A percentile compares a stretch with the other conserved stretches of the same genome.
Conservation (phyloP, 305 asterid genomes). For the Stenogyne calaminthoides region DNA sequence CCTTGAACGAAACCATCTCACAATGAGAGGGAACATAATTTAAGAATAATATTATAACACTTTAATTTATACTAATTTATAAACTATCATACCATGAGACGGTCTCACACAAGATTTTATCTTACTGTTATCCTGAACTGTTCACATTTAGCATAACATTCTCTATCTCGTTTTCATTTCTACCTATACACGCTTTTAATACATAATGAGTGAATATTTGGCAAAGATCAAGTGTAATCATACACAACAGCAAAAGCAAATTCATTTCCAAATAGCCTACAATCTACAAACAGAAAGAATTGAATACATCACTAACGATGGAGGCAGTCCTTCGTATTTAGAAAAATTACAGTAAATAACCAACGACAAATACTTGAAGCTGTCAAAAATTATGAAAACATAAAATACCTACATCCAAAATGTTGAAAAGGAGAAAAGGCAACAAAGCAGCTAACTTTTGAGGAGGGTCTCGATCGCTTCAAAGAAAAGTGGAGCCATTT, state of each 20-base stretch:
- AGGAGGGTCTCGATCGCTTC: slow-evolving; percentile 75
- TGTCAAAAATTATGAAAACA: too few relatives aligned
- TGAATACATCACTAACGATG: slow-evolving; percentile 17
- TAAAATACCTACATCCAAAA: too few relatives aligned
- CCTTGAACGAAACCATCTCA: too few relatives aligned
- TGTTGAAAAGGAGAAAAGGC: neutral
- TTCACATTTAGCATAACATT: too few relatives aligned
- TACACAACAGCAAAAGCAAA: slow-evolving; percentile 13
- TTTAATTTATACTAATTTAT: too few relatives aligned
- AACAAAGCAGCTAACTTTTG: slow-evolving; percentile 41
- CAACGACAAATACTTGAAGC: slow-evolving; percentile 18
- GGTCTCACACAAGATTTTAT: too few relatives aligned
- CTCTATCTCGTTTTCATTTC: too few relatives aligned
- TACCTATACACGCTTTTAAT: too few relatives aligned
- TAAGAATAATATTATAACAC: too few relatives aligned
- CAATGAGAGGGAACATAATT: too few relatives aligned
- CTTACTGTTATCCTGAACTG: too few relatives aligned
- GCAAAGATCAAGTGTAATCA: slow-evolving; percentile 3
- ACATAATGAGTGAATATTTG: neutral
- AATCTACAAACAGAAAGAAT: slow-evolving; percentile 21
- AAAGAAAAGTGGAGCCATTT: slow-evolving; percentile 89
- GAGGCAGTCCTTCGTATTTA: neutral
- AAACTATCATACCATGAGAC: too few relatives aligned
- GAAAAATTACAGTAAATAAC: slow-evolving; percentile 9
- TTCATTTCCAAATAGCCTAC: slow-evolving; percentile 27